Evolutionary conservation across 202 grass and related monocot genomes (phyloP).

Genomic region (Elaeis oleifera): DNA sequence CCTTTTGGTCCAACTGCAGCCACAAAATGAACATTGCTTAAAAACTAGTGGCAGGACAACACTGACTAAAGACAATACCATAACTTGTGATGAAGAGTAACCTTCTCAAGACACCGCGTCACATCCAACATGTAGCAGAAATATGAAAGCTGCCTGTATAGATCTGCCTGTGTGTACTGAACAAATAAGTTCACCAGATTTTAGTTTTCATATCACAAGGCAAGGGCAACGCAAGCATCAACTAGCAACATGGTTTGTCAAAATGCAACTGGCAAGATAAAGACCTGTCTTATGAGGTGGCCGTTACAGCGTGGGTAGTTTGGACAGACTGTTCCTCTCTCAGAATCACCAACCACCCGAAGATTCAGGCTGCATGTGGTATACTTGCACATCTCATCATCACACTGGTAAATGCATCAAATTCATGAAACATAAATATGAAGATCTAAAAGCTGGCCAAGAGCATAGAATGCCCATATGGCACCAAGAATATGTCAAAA

Average conservation of each 20-base stretch:
- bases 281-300: slow-evolving; percentile 68
- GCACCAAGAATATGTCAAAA: too few species aligned
- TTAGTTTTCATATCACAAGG: slow-evolving; percentile 22
- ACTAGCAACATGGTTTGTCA: too few species aligned
- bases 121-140: slow-evolving; percentile 88
- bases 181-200: slow-evolving; percentile 3
- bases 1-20: slow-evolving; percentile 70
- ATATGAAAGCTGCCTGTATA: slow-evolving; percentile 87
- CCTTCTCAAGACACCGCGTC: slow-evolving; percentile 66
- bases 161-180: slow-evolving; percentile 79
- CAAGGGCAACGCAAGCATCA: too few species aligned
- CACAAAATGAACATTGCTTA: slow-evolving; percentile 1
- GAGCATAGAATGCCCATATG: slow-evolving; percentile 1
- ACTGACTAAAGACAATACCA: not conserved
- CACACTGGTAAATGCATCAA: slow-evolving; percentile 47
- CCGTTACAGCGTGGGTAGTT: slow-evolving; percentile 84
- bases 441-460: not conserved
- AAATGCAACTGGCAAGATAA: slow-evolving; percentile 2
- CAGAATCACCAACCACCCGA: slow-evolving; percentile 73
- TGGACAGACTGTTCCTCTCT: slow-evolving; percentile 80
- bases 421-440: too few species aligned
- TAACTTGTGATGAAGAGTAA: slow-evolving; percentile 17
- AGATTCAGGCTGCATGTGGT: slow-evolving; percentile 67
- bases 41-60: slow-evolving; percentile 6
- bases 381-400: slow-evolving; percentile 80